Base-by-base conservation (phyloP, 495 filamentous ascomycete genomes). In the Aspergillus baeticus region DNA sequence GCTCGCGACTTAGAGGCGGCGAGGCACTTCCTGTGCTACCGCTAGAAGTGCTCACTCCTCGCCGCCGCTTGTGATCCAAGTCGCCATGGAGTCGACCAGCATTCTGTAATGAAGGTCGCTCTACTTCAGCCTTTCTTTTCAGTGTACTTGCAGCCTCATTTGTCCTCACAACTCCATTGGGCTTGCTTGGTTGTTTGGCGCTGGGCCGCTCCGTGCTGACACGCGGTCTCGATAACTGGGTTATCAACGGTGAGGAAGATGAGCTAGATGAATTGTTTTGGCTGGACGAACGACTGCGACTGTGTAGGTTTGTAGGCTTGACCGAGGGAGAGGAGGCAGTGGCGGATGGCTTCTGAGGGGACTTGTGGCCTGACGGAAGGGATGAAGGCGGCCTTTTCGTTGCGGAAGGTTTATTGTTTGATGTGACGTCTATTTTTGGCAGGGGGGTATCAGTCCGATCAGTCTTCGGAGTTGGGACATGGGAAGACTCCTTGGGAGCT, bases 251-350 rank as follows among this genome's bases (percentile, higher is more conserved):
- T 18, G 75, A 75, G 13, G 51, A 54, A 3, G 77, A 77, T 11
- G 78, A 71, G 58, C 74, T 68, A 15, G 74, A 74, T 17, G 74
- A 66, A 55, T 76, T 73, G 41, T 75, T 72, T 17, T 74, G 70
- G 45, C 71, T 74, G 37, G 75, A 74, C 34, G 74, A 72, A 18
- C 72, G 70, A 49, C 58, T 73, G 54, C 69, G 70, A 43, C 66
- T 67, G 23, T 73, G 81, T 18, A 86, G 61, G 51, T 90, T 86
- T 4, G 87, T 89, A 6, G 84, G 85, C 68, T 90, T 91, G 14
- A 86, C 84, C 2, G 87, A 87, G 18, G 87, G 87, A n/a, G 88
- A 90, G 3, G 85, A 84, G 21, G 84, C 86, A 35, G 90, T 78
- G 3, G 87, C 87, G 5, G 88, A 90, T 0, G 87, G 88, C 59